These are phyloP conservation scores for Fusarium mexicanum DNA, from an alignment of 2,329 filamentous ascomycete genomes.

Conservation along the genomic window DNA sequence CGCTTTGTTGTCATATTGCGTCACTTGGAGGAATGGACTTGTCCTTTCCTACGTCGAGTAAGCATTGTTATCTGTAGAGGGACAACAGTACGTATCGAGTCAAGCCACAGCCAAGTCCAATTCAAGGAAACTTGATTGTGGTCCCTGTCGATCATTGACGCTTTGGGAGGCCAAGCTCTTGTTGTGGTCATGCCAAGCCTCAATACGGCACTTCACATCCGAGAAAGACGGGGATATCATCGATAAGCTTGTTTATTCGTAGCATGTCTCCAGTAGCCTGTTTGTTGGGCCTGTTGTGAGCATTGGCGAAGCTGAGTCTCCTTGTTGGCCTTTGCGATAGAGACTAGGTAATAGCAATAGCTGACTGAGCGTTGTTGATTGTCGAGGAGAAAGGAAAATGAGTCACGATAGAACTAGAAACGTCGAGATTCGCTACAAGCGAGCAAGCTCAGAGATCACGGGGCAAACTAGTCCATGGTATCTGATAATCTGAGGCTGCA, in stretches of 20 bases:
- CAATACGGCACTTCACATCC: constrained; percentile 22
- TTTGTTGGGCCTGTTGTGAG: constrained; percentile 24
- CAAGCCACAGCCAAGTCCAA: constrained; percentile 12
- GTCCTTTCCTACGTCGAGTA: neutral
- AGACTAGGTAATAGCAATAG: neutral
- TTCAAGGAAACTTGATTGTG: constrained; percentile 15
- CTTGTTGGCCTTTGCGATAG: neutral
- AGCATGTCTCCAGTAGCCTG: constrained; percentile 26
- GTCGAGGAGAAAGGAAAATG: neutral
- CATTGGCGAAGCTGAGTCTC: neutral
- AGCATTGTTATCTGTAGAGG: neutral
- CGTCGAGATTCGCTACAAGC: constrained; percentile 3
- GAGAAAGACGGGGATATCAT: constrained; percentile 16
- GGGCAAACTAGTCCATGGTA: neutral
- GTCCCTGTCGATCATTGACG: constrained; percentile 23
- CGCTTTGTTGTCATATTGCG: constrained; percentile 5
- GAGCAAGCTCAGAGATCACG: constrained; percentile 7
- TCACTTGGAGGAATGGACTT: neutral
- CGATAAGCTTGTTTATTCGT: constrained; percentile 32
- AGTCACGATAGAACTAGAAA: constrained; percentile 19
- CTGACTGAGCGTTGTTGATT: neutral
- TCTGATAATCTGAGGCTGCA: constrained; percentile 6
- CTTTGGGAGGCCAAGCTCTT: neutral
- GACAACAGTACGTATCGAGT: neutral
- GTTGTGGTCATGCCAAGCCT: constrained; percentile 19